A percentile compares a stretch with the other conserved stretches of the same genome.
phyloP scores from a whole-genome alignment of 805 yeast species.

The Spencermartinsiella europaea region DNA sequence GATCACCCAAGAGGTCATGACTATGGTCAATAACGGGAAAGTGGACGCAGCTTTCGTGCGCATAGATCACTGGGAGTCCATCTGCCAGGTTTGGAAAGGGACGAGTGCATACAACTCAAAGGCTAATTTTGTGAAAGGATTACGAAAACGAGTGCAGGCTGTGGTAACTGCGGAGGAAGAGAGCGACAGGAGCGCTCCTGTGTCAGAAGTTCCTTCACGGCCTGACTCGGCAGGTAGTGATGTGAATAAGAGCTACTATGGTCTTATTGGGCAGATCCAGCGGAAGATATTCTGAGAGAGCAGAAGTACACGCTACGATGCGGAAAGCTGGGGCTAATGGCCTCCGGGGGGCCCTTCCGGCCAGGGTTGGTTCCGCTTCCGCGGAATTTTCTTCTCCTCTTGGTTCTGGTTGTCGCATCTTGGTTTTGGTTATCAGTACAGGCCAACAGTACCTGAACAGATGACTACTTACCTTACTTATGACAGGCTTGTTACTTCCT shows the following conservation, averaged over 20 bases:
- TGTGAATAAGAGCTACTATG: conserved; percentile 14
- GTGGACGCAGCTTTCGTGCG: conserved; percentile 15
- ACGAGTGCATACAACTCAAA: conserved; percentile 17
- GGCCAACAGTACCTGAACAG: too few relatives aligned
- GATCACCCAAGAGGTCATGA: conserved; percentile 28
- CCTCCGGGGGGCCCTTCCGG: neutral
- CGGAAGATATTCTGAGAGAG: conserved; percentile 17
- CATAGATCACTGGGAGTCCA: conserved; percentile 13
- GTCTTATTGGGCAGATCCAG: conserved; percentile 20
- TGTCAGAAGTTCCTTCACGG: neutral
- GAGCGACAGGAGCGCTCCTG: neutral
- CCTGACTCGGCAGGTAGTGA: neutral
- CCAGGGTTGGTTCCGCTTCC: neutral
- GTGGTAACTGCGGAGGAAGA: conserved; percentile 3
- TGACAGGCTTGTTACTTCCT: too few relatives aligned
- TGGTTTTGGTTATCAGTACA: too few relatives aligned
- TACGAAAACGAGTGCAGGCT: conserved; percentile 20
- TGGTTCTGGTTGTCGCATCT: too few relatives aligned
- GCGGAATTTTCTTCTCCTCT: neutral
- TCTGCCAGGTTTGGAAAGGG: conserved; percentile 26
- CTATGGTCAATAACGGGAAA: conserved; percentile 14
- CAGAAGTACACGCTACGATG: neutral
- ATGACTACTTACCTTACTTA: too few relatives aligned
- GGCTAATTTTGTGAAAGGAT: conserved; percentile 20
- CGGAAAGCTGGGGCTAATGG: too few relatives aligned